These are phyloP conservation scores for Raffaelea albimanens DNA, from an alignment of 2,329 filamentous ascomycete species.

Conservation along the genomic window DNA sequence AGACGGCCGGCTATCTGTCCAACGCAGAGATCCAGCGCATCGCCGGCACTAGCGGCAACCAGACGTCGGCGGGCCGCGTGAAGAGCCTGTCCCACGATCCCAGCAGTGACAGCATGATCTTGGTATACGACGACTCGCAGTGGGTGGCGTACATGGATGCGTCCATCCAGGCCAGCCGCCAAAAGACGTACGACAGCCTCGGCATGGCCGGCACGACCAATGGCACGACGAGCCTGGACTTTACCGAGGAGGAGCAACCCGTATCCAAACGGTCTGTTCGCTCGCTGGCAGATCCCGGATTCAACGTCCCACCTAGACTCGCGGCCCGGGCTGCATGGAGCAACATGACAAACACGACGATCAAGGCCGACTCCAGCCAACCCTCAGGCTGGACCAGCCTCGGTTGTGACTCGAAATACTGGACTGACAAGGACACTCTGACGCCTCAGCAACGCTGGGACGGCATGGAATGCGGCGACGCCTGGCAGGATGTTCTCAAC, in stretches of 20 bases:
- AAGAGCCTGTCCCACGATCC: conserved; percentile 2
- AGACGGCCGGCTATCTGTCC: conserved; percentile 26
- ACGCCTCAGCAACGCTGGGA: neutral
- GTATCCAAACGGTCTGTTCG: neutral
- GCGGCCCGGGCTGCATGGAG: no score
- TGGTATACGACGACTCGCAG: conserved; percentile 10
- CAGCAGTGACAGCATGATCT: conserved; percentile 8
- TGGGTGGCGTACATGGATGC: conserved; percentile 14
- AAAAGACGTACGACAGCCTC: conserved; percentile 6
- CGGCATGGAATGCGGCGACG: neutral
- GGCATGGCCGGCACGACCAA: conserved; percentile 2
- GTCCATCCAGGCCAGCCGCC: conserved; percentile 9
- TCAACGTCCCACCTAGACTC: no score
- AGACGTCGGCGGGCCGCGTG: neutral
- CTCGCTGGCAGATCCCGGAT: no score
- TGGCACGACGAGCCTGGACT: neutral
- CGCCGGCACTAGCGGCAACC: neutral
- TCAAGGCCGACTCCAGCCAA: neutral
- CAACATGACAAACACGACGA: neutral
- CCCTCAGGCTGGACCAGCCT: neutral
- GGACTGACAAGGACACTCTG: neutral
- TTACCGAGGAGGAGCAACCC: neutral
- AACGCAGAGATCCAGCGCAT: conserved; percentile 25
- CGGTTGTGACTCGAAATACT: neutral
- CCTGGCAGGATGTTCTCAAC: neutral